These are phyloP conservation scores for Cercospora janseana DNA, from an alignment of 2,329 filamentous ascomycete species.

Conservation along the genomic window DNA sequence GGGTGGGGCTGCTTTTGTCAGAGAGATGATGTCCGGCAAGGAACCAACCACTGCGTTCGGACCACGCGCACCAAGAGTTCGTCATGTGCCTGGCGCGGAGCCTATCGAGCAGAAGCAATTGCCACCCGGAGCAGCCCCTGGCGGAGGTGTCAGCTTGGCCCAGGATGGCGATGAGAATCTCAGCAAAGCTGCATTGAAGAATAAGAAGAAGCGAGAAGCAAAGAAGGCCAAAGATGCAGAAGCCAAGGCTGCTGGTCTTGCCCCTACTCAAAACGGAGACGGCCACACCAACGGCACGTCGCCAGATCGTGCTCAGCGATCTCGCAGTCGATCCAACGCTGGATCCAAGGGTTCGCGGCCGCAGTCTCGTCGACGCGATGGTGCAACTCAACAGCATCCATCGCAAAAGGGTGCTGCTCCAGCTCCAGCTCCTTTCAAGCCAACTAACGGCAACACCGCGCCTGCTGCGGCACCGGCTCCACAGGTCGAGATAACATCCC, in stretches of 20 bases:
- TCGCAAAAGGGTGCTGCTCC: slow-evolving; percentile 40
- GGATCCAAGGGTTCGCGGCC: slow-evolving; percentile 27
- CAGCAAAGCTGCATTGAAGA: slow-evolving; percentile 84
- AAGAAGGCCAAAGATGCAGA: slow-evolving; percentile 86
- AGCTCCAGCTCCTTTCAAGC: slow-evolving; percentile 21
- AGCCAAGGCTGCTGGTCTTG: slow-evolving; percentile 53
- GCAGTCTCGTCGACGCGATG: slow-evolving; percentile 29
- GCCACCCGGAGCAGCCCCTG: slow-evolving; percentile 67
- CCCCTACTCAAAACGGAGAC: slow-evolving; percentile 49
- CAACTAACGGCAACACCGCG: slow-evolving; percentile 20
- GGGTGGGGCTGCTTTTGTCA: slow-evolving; percentile 82
- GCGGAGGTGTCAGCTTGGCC: slow-evolving; percentile 64
- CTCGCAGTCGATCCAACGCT: slow-evolving; percentile 37
- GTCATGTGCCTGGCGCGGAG: slow-evolving; percentile 85
- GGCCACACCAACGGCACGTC: slow-evolving; percentile 33
- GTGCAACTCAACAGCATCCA: slow-evolving; percentile 15
- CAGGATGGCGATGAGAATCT: slow-evolving; percentile 68
- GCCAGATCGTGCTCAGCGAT: slow-evolving; percentile 32
- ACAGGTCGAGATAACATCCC: slow-evolving; percentile 55
- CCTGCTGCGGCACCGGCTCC: slow-evolving; percentile 37
- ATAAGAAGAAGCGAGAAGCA: slow-evolving; percentile 96
- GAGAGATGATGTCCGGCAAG: slow-evolving; percentile 65
- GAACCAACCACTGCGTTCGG: slow-evolving; percentile 72
- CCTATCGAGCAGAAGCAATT: slow-evolving; percentile 54
- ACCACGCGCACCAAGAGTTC: slow-evolving; percentile 58